Conservation (phyloP, 2,329 filamentous ascomycete genomes). For the Clarireedia paspali region DNA sequence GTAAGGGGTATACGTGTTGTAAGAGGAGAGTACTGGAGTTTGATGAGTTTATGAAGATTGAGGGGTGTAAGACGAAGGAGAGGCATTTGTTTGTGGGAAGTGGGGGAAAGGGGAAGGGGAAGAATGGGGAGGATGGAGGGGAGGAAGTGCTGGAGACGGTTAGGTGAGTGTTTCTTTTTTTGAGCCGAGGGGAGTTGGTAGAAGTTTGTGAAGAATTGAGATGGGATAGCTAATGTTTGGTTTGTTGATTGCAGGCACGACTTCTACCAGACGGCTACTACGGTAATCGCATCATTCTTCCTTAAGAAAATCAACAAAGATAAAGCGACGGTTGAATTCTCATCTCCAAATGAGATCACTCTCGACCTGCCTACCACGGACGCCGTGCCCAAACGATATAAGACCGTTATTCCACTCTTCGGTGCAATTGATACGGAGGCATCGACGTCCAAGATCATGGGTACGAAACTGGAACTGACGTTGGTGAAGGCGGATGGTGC, state of each 20-base stretch:
- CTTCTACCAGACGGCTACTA: constrained; percentile 85
- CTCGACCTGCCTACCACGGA: constrained; percentile 85
- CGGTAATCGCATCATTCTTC: constrained; percentile 86
- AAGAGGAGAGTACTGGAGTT: constrained; percentile 94
- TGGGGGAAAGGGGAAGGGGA: constrained; percentile 63
- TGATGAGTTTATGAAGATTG: constrained; percentile 94
- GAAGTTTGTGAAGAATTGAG: background rate
- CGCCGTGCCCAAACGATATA: constrained; percentile 66
- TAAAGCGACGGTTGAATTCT: constrained; percentile 64
- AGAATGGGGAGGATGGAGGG: constrained; percentile 41
- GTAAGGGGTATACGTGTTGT: constrained; percentile 96
- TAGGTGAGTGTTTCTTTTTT: constrained; percentile 43
- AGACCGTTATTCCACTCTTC: constrained; percentile 65
- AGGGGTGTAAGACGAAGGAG: constrained; percentile 77
- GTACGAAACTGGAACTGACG: constrained; percentile 63
- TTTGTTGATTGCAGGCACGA: constrained; percentile 52
- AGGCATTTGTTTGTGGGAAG: constrained; percentile 80
- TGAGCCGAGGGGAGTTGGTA: constrained; percentile 1
- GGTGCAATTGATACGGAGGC: constrained; percentile 62
- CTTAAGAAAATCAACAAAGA: constrained; percentile 94
- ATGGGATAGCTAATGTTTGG: constrained; percentile 2
- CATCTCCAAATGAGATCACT: constrained; percentile 48
- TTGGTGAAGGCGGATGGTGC: constrained; percentile 55
- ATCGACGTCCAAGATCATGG: constrained; percentile 58
- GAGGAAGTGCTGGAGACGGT: constrained; percentile 76